Conservation (phyloP, 73 alveolate species). For the Tetrahymena malaccensis region DNA sequence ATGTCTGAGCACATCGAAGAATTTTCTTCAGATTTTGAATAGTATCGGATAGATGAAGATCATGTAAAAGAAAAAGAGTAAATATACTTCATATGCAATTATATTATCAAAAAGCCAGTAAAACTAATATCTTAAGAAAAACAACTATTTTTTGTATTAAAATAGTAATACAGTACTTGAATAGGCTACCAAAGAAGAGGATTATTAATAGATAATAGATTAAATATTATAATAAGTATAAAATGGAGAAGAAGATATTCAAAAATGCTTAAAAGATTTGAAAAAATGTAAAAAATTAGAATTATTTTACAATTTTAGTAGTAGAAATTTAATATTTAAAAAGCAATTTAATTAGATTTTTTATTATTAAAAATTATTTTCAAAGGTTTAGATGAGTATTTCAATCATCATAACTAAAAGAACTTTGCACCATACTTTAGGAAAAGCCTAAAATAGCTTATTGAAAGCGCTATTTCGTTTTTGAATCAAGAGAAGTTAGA, state of each 20-base stretch:
- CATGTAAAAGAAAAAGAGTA: neutral
- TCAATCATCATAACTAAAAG: neutral
- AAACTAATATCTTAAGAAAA: neutral
- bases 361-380: too few relatives aligned
- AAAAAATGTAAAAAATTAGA: neutral
- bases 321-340: neutral
- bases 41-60: neutral
- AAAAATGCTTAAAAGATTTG: neutral
- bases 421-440: neutral
- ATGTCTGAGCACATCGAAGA: neutral
- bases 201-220: neutral
- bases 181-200: neutral
- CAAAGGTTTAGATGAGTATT: neutral
- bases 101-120: neutral
- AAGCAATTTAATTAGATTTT: too few relatives aligned
- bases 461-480: neutral
- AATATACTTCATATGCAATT: neutral
- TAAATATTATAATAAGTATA: neutral
- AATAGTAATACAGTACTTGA: neutral
- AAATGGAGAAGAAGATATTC: neutral
- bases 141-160: neutral
- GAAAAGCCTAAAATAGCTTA: neutral
- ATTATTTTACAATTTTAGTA: neutral
- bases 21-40: neutral
- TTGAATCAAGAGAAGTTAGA: neutral